These are phyloP conservation scores for Berberis thunbergii DNA, from an alignment of 164 flowering plant species.

Conservation along the genomic window DNA sequence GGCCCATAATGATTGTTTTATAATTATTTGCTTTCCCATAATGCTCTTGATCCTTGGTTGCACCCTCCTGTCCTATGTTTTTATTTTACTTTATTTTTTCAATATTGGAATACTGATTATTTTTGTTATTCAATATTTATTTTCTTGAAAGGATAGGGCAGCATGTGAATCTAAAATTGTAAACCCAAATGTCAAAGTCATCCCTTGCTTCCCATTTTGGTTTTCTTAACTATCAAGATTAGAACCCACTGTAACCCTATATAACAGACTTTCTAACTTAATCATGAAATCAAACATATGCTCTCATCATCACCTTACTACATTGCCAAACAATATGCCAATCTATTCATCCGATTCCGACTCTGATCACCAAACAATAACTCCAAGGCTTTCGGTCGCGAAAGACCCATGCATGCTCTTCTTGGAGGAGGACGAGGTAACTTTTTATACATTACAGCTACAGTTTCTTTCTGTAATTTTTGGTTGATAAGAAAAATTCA, in stretches of 20 bases:
- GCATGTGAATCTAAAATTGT: no score
- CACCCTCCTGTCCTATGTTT: no score
- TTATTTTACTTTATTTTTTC: no score
- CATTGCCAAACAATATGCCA: constrained; percentile 12
- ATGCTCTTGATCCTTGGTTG: no score
- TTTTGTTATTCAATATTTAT: no score
- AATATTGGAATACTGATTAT: no score
- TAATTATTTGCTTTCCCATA: no score
- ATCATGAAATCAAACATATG: not conserved
- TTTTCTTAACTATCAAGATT: constrained; percentile 36
- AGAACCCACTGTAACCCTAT: constrained; percentile 16
- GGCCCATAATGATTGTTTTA: no score
- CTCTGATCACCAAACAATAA: constrained; percentile 13
- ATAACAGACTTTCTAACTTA: not conserved
- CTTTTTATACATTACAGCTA: not conserved
- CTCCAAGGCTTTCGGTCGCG: constrained; percentile 29
- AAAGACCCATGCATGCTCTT: constrained; percentile 31
- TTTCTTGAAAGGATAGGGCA: no score
- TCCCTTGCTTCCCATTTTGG: constrained; percentile 28
- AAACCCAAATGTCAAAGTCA: constrained; percentile 18
- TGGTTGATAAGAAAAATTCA: no score
- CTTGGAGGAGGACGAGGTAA: constrained; percentile 60
- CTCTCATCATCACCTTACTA: not conserved
- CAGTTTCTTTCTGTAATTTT: no score
- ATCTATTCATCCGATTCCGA: constrained; percentile 20